Percentiles rank a stretch among this genome's conserved stretches.
These are phyloP conservation scores for Metroxylon sagu DNA, from an alignment of 176 grass and related monocot species.

Conservation along the genomic window DNA sequence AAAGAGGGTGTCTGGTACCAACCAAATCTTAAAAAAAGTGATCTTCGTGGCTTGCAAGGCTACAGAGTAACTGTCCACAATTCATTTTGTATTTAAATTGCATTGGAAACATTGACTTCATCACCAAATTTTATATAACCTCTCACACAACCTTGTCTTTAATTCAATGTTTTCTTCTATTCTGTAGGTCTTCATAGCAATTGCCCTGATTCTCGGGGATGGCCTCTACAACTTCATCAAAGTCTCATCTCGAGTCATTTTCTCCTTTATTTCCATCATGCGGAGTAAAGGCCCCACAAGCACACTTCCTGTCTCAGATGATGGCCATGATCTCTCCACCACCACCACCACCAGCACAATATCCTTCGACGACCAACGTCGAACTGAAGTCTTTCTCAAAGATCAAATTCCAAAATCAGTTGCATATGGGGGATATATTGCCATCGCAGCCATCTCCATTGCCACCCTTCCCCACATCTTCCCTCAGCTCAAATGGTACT, in stretches of 20 bases:
- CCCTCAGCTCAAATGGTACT: constrained; percentile 33
- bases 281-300: not conserved
- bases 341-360: too few species aligned
- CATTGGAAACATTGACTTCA: not conserved
- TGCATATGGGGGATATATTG: constrained; percentile 17
- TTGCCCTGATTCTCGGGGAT: constrained; percentile 5
- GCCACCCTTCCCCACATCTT: constrained; percentile 21
- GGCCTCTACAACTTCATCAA: constrained; percentile 15
- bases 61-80: too few species aligned
- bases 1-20: constrained; percentile 57
- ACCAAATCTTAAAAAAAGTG: too few species aligned
- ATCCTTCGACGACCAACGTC: constrained; percentile 46
- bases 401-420: constrained; percentile 4
- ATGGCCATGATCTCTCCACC: not conserved
- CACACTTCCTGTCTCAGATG: constrained; percentile 2
- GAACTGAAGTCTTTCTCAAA: constrained; percentile 31
- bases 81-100: too few species aligned
- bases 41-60: too few species aligned
- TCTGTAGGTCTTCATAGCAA: constrained; percentile 4
- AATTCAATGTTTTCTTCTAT: constrained; percentile 6
- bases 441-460: not conserved
- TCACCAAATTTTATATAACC: constrained; percentile 9
- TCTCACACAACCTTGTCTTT: constrained; percentile 9
- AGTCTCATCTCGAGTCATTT: not conserved
- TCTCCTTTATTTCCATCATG: too few species aligned